Conservation (phyloP, 345 rosid species). For the Viola odorata region DNA sequence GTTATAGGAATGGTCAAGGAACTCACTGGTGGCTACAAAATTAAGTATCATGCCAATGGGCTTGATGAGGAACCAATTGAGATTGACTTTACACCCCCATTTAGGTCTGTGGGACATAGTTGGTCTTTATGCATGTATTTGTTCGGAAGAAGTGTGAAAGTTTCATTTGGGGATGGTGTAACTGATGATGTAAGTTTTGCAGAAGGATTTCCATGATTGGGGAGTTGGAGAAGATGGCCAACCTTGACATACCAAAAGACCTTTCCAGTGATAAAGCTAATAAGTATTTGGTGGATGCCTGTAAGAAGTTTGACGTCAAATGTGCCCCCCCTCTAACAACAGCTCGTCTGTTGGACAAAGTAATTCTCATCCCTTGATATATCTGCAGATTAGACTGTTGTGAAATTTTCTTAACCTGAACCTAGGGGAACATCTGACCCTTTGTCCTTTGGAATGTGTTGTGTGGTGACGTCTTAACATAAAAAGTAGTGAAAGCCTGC, state of each 20-base stretch:
- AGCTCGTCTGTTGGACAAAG: constrained; percentile 84
- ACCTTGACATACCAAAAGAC: constrained; percentile 80
- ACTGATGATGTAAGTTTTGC: constrained; percentile 17
- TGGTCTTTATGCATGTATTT: not conserved
- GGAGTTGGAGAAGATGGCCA: constrained; percentile 84
- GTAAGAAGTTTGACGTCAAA: constrained; percentile 66
- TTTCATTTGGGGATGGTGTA: not conserved
- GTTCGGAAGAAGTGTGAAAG: no score
- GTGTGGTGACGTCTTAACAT: no score
- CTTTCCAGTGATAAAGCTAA: constrained; percentile 75
- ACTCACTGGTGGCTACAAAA: constrained; percentile 82
- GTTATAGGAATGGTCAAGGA: constrained; percentile 78
- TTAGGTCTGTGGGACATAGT: constrained; percentile 50
- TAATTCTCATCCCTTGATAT: constrained; percentile 17
- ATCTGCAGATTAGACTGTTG: not conserved
- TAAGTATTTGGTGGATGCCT: constrained; percentile 64
- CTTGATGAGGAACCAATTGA: constrained; percentile 83
- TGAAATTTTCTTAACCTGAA: no score
- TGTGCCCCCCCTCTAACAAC: constrained; percentile 95
- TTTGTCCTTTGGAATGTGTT: no score
- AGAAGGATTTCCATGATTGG: constrained; percentile 88
- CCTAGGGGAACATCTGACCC: no score
- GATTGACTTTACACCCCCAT: constrained; percentile 94
- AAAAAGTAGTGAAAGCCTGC: no score
- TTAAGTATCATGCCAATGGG: constrained; percentile 84